phyloP scores from a whole-genome alignment of 345 rosid species.

The Gossypium australe region DNA sequence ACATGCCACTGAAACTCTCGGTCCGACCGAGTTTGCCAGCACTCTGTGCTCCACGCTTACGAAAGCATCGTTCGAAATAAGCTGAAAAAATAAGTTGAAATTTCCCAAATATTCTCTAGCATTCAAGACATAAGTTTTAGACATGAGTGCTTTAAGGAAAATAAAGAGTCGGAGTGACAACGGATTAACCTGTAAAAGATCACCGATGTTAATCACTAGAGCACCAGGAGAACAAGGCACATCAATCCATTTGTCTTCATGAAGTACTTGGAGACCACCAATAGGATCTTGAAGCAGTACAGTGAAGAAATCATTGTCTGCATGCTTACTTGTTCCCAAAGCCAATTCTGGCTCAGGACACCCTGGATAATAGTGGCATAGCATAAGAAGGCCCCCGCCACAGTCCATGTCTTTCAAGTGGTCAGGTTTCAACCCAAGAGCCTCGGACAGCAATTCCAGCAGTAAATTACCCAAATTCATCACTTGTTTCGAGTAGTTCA shows the following conservation, averaged over 20 bases:
- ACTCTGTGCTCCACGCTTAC: conserved; percentile 12
- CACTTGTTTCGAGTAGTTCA: conserved; percentile 34
- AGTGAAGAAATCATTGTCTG: conserved; percentile 8
- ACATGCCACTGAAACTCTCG: conserved; percentile 34
- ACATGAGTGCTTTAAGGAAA: too few species aligned
- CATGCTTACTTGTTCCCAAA: conserved; percentile 10
- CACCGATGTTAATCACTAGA: conserved; percentile 8
- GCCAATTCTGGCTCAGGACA: conserved; percentile 15
- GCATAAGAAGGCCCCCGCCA: conserved; percentile 21
- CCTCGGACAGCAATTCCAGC: conserved; percentile 44
- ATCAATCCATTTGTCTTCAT: conserved; percentile 1
- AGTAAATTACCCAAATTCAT: conserved; percentile 30
- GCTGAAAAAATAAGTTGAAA: neutral
- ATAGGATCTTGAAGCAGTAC: conserved; percentile 12
- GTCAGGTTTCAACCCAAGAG: conserved; percentile 38
- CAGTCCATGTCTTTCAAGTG: conserved; percentile 38
- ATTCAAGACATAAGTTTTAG: neutral
- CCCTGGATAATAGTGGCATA: conserved; percentile 10
- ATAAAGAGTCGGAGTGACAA: neutral
- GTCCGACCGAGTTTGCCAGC: conserved; percentile 23
- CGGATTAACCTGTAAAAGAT: conserved; percentile 5
- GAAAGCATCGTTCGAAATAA: neutral
- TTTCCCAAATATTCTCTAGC: neutral
- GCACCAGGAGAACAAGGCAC: neutral
- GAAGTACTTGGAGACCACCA: conserved; percentile 14